These are phyloP conservation scores for Fistulinella staudtii DNA, from an alignment of 1,284 basidiomycete genomes.

Conservation along the genomic window DNA sequence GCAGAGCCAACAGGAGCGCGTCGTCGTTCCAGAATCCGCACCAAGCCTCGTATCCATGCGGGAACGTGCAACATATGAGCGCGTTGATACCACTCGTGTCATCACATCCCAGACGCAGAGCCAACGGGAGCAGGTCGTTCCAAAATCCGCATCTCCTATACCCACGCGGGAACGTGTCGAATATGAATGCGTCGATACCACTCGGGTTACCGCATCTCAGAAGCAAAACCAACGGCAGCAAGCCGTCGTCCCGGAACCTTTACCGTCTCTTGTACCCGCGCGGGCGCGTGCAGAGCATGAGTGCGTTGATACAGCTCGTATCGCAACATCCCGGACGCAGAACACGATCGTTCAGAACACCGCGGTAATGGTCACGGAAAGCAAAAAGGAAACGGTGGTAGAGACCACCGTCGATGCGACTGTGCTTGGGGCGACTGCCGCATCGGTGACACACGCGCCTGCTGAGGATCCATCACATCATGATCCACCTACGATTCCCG, in stretches of 20 bases:
- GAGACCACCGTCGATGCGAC: neutral
- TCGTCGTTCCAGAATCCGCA: no score
- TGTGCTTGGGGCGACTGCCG: neutral
- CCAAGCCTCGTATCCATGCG: no score
- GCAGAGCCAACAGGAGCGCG: no score
- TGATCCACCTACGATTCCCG: conserved; percentile 20
- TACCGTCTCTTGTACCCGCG: conserved; percentile 31
- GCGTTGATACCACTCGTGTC: no score
- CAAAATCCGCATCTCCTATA: no score
- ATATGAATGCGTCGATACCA: no score
- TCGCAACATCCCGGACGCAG: conserved; percentile 6
- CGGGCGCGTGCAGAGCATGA: conserved; percentile 14
- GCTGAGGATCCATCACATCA: conserved; percentile 16
- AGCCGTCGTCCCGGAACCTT: conserved; percentile 11
- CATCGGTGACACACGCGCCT: conserved; percentile 2
- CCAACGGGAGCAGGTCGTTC: no score
- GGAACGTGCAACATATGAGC: no score
- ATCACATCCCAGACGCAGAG: no score
- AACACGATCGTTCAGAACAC: conserved; percentile 6
- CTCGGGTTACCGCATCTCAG: no score
- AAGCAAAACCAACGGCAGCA: conserved; percentile 13
- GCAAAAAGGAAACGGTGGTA: conserved; percentile 9
- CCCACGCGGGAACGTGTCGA: no score
- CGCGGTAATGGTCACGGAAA: conserved; percentile 11
- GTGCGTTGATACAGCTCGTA: conserved; percentile 11